phyloP scores from a whole-genome alignment of 148 eudicot genomes.

The Salicornia ramosissima region DNA sequence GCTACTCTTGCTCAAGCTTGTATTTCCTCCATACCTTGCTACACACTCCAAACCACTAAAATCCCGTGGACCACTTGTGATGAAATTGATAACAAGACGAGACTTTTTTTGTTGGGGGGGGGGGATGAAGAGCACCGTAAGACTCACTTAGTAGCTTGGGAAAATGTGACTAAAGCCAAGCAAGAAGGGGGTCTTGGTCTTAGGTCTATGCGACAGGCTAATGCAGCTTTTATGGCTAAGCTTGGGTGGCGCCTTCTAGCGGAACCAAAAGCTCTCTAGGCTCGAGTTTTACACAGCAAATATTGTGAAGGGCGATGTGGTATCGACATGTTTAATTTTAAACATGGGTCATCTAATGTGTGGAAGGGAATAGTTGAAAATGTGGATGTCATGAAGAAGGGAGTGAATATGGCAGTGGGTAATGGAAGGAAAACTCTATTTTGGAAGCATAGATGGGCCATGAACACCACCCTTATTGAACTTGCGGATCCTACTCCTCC shows the following conservation, averaged over 20 bases:
- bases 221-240: neutral
- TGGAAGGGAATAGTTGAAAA: no score
- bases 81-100: neutral
- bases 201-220: neutral
- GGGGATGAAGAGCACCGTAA: neutral
- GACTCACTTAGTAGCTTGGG: neutral
- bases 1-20: neutral
- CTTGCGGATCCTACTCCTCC: no score
- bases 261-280: neutral
- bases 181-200: neutral
- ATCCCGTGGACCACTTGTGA: neutral
- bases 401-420: no score
- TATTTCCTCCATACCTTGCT: neutral
- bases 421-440: no score
- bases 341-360: no score
- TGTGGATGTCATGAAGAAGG: no score
- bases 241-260: neutral
- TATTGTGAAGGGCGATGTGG: no score
- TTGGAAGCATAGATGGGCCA: no score
- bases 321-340: no score
- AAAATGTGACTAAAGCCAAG: neutral
- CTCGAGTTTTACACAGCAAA: no score
- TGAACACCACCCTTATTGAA: no score
- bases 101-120: neutral
- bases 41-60: neutral